phyloP scores from a whole-genome alignment of 331 rosid genomes.

The Arachis monticola region DNA sequence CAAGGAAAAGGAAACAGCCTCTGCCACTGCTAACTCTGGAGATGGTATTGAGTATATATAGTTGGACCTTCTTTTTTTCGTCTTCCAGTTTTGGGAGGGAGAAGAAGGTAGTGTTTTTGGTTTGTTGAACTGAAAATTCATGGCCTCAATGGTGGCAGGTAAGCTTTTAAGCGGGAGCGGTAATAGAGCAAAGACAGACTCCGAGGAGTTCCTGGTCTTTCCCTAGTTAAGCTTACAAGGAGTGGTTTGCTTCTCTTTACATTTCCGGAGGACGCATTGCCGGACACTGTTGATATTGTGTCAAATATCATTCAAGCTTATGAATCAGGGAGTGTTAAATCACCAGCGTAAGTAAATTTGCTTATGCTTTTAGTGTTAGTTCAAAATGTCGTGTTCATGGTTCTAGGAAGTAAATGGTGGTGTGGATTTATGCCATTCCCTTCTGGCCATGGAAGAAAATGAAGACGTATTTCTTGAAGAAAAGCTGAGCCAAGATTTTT shows the following conservation, averaged over 20 bases:
- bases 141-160: conserved; percentile 47
- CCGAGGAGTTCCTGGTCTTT: conserved; percentile 54
- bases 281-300: conserved; percentile 60
- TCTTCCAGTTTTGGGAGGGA: conserved; percentile 23
- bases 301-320: conserved; percentile 56
- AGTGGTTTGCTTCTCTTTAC: conserved; percentile 80
- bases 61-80: not conserved
- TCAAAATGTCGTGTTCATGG: not conserved
- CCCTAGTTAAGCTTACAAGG: conserved; percentile 81
- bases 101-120: conserved; percentile 10
- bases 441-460: too few relatives aligned
- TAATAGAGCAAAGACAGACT: conserved; percentile 40
- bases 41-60: conserved; percentile 34
- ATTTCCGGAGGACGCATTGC: conserved; percentile 42
- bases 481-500: conserved; percentile 7
- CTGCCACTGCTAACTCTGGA: conserved; percentile 38
- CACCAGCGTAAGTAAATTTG: conserved; percentile 60
- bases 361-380: conserved; percentile 5
- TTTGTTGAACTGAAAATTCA: conserved; percentile 26
- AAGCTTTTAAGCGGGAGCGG: conserved; percentile 43
- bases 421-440: too few relatives aligned
- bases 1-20: conserved; percentile 40
- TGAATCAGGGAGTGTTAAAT: conserved; percentile 51
- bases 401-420: conserved; percentile 20
- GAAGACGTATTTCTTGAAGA: too few relatives aligned